phyloP scores from a whole-genome alignment of 1,139 yeast genomes.

The Yamadazyma diospyri region DNA sequence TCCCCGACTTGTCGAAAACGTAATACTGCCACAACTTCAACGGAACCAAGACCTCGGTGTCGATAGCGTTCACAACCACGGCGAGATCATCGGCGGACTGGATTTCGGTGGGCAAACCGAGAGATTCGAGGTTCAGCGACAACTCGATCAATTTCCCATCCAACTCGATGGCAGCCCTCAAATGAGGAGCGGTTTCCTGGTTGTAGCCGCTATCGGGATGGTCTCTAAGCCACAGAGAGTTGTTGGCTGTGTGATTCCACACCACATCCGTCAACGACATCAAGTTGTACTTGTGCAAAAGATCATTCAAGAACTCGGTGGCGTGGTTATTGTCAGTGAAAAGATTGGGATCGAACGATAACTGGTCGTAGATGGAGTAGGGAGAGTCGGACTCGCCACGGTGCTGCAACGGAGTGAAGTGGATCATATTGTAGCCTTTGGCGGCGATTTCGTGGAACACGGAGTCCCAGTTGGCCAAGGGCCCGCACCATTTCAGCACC shows the following conservation, averaged over 20 bases:
- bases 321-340: conserved; percentile 47
- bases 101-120: conserved; percentile 60
- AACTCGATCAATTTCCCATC: conserved; percentile 67
- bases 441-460: conserved; percentile 57
- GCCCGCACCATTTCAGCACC: conserved; percentile 90
- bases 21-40: conserved; percentile 86
- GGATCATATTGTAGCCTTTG: conserved; percentile 93
- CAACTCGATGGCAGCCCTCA: conserved; percentile 77
- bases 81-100: conserved; percentile 51
- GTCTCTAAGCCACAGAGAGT: conserved; percentile 78
- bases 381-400: conserved; percentile 92
- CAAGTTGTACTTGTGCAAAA: conserved; percentile 57
- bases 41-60: conserved; percentile 60
- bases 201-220: conserved; percentile 93
- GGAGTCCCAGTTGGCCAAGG: conserved; percentile 57
- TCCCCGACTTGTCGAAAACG: conserved; percentile 53
- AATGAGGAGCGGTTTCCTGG: conserved; percentile 82
- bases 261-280: conserved; percentile 88
- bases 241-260: conserved; percentile 90
- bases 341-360: conserved; percentile 63
- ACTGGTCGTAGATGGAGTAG: conserved; percentile 85
- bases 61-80: conserved; percentile 61
- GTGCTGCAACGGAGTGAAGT: conserved; percentile 88
- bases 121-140: conserved; percentile 48
- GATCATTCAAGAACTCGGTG: conserved; percentile 20